Percentiles rank a stretch among this genome's conserved stretches.
Conservation (phyloP, 169 alveolate genomes). For the Plasmodium knowlesi region DNA sequence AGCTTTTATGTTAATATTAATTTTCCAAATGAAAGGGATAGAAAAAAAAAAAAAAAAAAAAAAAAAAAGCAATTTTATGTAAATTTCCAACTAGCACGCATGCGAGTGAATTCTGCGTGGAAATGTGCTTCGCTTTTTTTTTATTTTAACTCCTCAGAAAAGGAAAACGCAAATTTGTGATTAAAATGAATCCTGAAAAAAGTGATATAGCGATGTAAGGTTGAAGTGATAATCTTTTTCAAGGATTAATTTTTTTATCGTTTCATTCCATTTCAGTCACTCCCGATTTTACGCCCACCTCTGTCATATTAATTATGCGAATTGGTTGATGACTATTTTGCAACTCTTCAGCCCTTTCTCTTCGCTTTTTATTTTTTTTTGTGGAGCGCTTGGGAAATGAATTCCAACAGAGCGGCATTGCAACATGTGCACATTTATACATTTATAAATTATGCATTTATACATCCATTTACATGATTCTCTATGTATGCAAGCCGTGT, state of each 20-base stretch:
- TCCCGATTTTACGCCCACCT: neutral
- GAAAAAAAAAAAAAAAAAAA: neutral
- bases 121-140: neutral
- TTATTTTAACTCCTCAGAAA: neutral
- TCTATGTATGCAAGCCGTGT: neutral
- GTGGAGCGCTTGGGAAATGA: neutral
- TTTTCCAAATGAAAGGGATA: neutral
- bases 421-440: neutral
- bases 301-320: neutral
- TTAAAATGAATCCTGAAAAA: neutral
- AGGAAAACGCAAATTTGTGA: neutral
- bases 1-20: neutral
- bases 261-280: neutral
- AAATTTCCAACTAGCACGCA: neutral
- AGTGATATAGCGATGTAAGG: neutral
- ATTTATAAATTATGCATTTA: no score
- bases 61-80: neutral
- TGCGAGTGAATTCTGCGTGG: neutral
- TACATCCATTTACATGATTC: neutral
- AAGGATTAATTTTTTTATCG: neutral
- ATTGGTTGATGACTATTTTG: neutral
- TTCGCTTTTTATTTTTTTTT: neutral
- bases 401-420: neutral
- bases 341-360: neutral
- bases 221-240: neutral